These are phyloP conservation scores for Emericellopsis cladophorae DNA, from an alignment of 2,329 filamentous ascomycete genomes.

Conservation along the genomic window DNA sequence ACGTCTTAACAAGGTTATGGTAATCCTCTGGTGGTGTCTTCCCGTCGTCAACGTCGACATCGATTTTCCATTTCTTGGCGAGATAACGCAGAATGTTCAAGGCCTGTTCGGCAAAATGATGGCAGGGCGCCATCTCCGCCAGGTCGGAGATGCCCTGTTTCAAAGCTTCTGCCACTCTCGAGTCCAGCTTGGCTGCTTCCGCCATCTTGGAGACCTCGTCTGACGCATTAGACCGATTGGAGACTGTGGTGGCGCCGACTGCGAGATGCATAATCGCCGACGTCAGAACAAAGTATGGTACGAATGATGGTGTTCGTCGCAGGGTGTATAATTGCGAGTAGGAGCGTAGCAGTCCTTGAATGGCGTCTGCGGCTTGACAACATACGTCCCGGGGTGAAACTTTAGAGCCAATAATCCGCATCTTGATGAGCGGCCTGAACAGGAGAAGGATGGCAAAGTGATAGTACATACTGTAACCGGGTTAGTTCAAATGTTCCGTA, in stretches of 20 bases:
- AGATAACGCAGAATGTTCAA: conserved; percentile 46
- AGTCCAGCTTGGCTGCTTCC: conserved; percentile 20
- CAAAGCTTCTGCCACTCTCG: conserved; percentile 30
- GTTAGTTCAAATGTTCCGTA: neutral
- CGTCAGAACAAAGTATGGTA: conserved; percentile 49
- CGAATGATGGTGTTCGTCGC: conserved; percentile 45
- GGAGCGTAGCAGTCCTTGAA: conserved; percentile 40
- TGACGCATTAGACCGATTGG: conserved; percentile 2
- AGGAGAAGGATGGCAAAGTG: conserved; percentile 60
- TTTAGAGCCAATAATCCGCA: conserved; percentile 48
- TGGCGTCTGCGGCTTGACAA: conserved; percentile 46
- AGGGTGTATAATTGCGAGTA: conserved; percentile 47
- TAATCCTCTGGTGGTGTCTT: conserved; percentile 21
- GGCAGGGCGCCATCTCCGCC: conserved; percentile 47
- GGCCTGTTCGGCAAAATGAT: conserved; percentile 48
- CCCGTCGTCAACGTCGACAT: conserved; percentile 27
- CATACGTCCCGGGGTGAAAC: conserved; percentile 55
- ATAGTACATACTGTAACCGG: conserved; percentile 48
- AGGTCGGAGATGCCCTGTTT: conserved; percentile 43
- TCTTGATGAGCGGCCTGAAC: conserved; percentile 59
- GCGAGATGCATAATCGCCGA: conserved; percentile 49
- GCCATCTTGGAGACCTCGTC: conserved; percentile 11
- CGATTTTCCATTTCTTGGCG: conserved; percentile 45
- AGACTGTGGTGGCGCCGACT: conserved; percentile 25
- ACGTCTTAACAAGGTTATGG: conserved; percentile 29